Conservation (phyloP, 192 early-diverging fungal species). For the Gigaspora rosea region DNA sequence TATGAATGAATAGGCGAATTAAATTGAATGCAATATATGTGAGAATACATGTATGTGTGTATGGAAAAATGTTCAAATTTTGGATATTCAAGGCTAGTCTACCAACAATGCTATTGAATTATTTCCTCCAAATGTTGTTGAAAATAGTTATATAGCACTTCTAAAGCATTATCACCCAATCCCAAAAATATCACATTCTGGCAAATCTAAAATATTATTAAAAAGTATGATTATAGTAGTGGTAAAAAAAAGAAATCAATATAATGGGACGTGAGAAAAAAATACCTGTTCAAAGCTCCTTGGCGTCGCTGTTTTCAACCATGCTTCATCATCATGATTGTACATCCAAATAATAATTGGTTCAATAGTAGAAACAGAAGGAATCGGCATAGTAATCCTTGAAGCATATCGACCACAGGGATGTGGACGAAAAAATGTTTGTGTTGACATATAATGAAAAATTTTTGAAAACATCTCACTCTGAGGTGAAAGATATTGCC, state of each 20-base stretch:
- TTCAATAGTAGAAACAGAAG: slow-evolving; percentile 16
- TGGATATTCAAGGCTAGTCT: too few relatives aligned
- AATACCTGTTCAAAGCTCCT: background rate
- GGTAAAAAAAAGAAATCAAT: too few relatives aligned
- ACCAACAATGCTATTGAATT: background rate
- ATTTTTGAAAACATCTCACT: slow-evolving; percentile 22
- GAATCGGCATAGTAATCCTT: slow-evolving; percentile 6
- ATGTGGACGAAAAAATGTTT: background rate
- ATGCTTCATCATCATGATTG: slow-evolving; percentile 8
- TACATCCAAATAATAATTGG: slow-evolving; percentile 25
- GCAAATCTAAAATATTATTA: slow-evolving; percentile 11
- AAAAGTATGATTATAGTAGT: background rate
- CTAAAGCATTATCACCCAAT: background rate
- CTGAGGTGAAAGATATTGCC: slow-evolving; percentile 6
- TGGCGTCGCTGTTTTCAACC: background rate
- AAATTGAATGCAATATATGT: too few relatives aligned
- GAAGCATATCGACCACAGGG: background rate
- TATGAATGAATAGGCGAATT: too few relatives aligned
- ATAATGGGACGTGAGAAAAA: too few relatives aligned
- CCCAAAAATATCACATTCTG: slow-evolving; percentile 6
- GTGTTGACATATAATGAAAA: slow-evolving; percentile 9
- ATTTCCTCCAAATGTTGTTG: background rate
- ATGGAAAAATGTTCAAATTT: too few relatives aligned
- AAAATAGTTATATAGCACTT: background rate
- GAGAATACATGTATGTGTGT: too few relatives aligned